Base-by-base conservation (phyloP, 805 yeast species). In the Naumovozyma dairenensis region DNA sequence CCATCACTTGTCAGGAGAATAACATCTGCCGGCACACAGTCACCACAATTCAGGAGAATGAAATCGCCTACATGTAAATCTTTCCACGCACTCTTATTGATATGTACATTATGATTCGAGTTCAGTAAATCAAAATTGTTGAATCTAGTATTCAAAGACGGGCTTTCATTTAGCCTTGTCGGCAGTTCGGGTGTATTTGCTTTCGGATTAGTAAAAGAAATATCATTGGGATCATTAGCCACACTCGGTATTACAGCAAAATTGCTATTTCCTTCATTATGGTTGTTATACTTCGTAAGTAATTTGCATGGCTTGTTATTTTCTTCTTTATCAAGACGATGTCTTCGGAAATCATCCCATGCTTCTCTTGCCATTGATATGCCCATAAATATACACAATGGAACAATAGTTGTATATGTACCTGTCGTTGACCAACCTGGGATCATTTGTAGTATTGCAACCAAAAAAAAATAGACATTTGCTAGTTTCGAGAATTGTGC, bases 371-470 rank as follows among this genome's bases (percentile, higher is more conserved):
- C 72, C 60, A 89, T 86, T 0, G 97, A 84, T 18, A 92, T 82
- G 6, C 84, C 66, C 61, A 92, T 83, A 56, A 92, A 92, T 5
- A 92, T 71, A 57, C 78, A 62, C 37, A 92, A 65, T 2, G 98
- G 97, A 26, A 87, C 69, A 46, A 92, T 89, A 2, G 98, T 92
- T 3, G 97, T 92, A 53, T 76, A 85, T 9, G 86, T 80, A 39
- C 97, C 98, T 0, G 98, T 92, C 5, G 98, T 85, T 1, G 96
- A 84, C 96, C 96, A 92, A 2, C 86, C 74, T 1, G 98, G 97
- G 31, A 92, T 79, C 87, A 89, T 78, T 55, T 92, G 98, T 65
- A 92, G 65, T 40, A 92, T 80, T 2, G 97, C 87, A 13, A 92
- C 92, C 3, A 77, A 67, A 71, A 92, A 62, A 59, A 92, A 92